phyloP scores from a whole-genome alignment of 495 filamentous ascomycete genomes.

The Lineolata rhizophorae region DNA sequence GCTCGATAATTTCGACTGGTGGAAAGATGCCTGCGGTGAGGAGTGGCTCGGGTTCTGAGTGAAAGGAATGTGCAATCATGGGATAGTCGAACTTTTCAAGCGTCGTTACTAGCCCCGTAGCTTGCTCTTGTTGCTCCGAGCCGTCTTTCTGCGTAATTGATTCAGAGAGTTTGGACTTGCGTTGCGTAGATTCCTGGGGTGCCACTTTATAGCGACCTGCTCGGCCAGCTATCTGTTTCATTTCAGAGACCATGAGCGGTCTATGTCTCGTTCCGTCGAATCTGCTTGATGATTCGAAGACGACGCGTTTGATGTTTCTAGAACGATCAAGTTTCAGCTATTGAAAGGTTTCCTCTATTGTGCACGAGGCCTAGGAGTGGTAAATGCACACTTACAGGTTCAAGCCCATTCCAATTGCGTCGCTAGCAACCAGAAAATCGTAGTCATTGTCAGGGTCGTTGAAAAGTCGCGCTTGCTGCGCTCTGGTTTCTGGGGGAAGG shows the following conservation, averaged over 20 bases:
- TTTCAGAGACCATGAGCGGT: slow-evolving; percentile 42
- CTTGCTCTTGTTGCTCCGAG: slow-evolving; percentile 1
- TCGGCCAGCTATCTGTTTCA: slow-evolving; percentile 89
- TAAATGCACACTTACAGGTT: slow-evolving; percentile 58
- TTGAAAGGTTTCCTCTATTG: too few relatives aligned
- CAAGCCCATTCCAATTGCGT: slow-evolving; percentile 94
- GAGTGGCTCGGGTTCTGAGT: slow-evolving; percentile 38
- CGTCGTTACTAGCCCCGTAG: slow-evolving; percentile 57
- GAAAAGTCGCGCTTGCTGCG: slow-evolving; percentile 75
- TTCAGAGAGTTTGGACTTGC: slow-evolving; percentile 7
- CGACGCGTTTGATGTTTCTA: slow-evolving; percentile 68
- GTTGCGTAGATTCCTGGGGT: too few relatives aligned
- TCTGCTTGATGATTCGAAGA: slow-evolving; percentile 65
- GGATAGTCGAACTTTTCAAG: slow-evolving; percentile 48
- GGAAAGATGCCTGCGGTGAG: slow-evolving; percentile 55
- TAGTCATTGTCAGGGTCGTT: slow-evolving; percentile 91
- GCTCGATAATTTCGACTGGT: slow-evolving; percentile 36
- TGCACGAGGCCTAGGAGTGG: too few relatives aligned
- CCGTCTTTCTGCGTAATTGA: neutral
- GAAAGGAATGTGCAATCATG: slow-evolving; percentile 38
- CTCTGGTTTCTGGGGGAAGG: slow-evolving; percentile 78
- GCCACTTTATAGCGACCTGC: slow-evolving; percentile 77
- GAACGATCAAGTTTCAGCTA: neutral
- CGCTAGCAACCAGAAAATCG: slow-evolving; percentile 80
- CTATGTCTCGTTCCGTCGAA: slow-evolving; percentile 28